A percentile compares a stretch with the other conserved stretches of the same genome.
phyloP scores from a whole-genome alignment of 441 rosid species.

The Viola pubescens region DNA sequence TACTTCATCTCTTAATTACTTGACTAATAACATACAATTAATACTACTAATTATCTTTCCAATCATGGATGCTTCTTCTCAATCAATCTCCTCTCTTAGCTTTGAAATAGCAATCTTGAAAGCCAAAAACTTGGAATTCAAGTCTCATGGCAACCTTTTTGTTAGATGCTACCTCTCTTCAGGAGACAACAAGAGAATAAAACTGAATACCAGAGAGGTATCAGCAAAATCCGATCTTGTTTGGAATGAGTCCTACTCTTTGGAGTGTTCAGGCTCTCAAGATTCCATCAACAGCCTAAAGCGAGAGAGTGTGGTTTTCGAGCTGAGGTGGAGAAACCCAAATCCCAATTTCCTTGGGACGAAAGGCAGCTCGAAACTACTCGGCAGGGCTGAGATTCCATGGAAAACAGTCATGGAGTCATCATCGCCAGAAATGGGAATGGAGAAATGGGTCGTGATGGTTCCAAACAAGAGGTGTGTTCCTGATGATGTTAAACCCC shows the following conservation, averaged over 20 bases:
- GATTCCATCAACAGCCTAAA: conserved; percentile 34
- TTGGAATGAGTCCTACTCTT: conserved; percentile 61
- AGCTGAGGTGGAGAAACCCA: conserved; percentile 46
- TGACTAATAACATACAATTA: background rate
- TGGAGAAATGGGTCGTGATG: conserved; percentile 51
- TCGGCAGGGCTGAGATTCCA: conserved; percentile 58
- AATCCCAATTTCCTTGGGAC: conserved; percentile 24
- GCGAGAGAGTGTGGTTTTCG: conserved; percentile 45
- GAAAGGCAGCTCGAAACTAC: conserved; percentile 40
- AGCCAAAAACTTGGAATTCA: conserved; percentile 54
- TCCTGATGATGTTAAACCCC: conserved; percentile 32
- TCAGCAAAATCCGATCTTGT: conserved; percentile 30
- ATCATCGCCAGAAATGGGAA: conserved; percentile 39
- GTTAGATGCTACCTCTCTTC: conserved; percentile 57
- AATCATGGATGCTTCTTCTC: conserved; percentile 32
- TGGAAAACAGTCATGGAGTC: conserved; percentile 49
- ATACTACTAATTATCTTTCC: background rate
- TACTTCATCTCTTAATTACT: background rate
- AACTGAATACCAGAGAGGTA: conserved; percentile 45
- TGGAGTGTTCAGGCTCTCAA: conserved; percentile 48
- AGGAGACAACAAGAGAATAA: conserved; percentile 44
- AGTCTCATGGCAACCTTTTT: conserved; percentile 36
- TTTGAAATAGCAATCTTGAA: conserved; percentile 48
- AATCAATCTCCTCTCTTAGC: conserved; percentile 27
- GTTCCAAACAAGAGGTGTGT: conserved; percentile 13